phyloP scores from a whole-genome alignment of 1,139 yeast species.

The Geotrichum phurueaensis region DNA sequence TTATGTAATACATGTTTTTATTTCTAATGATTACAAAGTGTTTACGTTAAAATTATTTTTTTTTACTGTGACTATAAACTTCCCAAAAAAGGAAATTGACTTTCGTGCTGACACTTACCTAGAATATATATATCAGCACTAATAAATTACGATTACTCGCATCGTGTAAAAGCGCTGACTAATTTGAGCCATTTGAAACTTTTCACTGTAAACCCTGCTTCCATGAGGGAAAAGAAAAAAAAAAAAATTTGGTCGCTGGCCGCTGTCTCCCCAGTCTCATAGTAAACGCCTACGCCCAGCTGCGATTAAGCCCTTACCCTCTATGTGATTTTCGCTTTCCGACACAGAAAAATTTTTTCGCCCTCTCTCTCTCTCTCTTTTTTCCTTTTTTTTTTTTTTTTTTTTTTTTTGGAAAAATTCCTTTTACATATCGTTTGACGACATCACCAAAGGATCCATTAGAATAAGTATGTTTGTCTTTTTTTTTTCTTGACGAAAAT shows the following conservation, averaged over 20 bases:
- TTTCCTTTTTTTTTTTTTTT: background rate
- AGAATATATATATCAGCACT: background rate
- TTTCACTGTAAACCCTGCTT: background rate
- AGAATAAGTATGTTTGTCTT: constrained; percentile 4
- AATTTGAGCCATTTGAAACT: background rate
- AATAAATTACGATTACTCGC: background rate
- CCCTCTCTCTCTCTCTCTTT: background rate
- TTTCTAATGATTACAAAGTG: background rate
- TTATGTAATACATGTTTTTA: too few relatives aligned
- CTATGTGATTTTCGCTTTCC: constrained; percentile 3
- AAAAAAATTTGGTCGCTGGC: background rate
- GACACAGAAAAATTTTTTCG: background rate
- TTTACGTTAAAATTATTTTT: background rate
- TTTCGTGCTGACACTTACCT: background rate
- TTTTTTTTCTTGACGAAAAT: background rate
- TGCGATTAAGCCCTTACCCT: constrained; percentile 3
- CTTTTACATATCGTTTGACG: constrained; percentile 9
- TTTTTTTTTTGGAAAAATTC: background rate
- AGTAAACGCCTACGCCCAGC: background rate
- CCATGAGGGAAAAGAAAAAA: background rate
- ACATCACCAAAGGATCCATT: constrained; percentile 13
- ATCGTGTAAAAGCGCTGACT: background rate
- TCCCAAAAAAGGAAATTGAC: background rate
- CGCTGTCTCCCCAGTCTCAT: too few relatives aligned
- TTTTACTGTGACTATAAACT: background rate